Base-by-base conservation (phyloP, 441 rosid genomes). In the Populus hybrid region DNA sequence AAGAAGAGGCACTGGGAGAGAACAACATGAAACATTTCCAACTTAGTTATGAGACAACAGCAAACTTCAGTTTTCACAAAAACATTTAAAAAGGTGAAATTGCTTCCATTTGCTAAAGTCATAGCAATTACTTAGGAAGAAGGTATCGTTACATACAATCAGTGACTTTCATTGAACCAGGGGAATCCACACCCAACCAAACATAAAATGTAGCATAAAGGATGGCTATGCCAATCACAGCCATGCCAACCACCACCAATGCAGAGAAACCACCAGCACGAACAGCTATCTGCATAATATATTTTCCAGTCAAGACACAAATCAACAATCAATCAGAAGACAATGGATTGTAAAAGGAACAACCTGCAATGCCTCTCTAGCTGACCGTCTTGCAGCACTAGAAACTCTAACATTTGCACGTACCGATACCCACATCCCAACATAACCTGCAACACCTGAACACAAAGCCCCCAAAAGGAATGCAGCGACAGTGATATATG, bases 221-320 rank as follows among this genome's bases (percentile, higher is more conserved):
- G 86, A 96, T 91, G 83, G 99, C 95, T 80, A 96, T 87, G 75
- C 99, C 98, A 84, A 91, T 84, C 79, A 96, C 99, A 86, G 98
- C 98, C 99, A 94, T 92, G 81, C 97, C 98, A 76, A 96, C 99
- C 72, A 96, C 99, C 84, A 94, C 98, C 75, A 96, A 42, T 72
- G 98, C 99, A 80, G 99, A 96, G 82, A 94, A 92, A 79, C 99
- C 99, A 76, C 99, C 98, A 81, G 98, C 97, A 79, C 98, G 99
- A 63, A 93, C 96, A 69, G 99, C 94, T 82, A 96, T 67, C 99
- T 96, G 88, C 80, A 86, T 70, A 81, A 64, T 18, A 84, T 73
- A 79, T 74, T 68, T 64, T 66, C 71, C 31, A 67, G 42, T 83
- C 82, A 80, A 7, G 67, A 45, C 18, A 68, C 3, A 50, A 73